These are phyloP conservation scores for Nigrograna mackinnonii DNA, from an alignment of 2,329 filamentous ascomycete genomes.

Conservation along the genomic window DNA sequence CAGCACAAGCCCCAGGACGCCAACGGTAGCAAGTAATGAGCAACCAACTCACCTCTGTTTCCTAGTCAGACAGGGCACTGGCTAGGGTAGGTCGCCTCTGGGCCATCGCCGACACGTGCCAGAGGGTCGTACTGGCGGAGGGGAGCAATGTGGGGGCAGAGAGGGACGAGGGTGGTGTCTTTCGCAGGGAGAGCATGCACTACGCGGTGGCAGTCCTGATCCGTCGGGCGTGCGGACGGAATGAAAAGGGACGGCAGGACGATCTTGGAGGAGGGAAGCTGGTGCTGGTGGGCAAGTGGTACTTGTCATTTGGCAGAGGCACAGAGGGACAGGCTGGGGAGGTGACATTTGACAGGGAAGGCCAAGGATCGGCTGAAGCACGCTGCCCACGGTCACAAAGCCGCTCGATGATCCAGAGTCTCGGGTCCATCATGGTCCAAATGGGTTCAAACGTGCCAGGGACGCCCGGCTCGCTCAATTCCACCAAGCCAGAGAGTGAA, in stretches of 20 bases:
- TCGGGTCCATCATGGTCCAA: too few relatives aligned
- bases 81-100: conserved; percentile 18
- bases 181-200: conserved; percentile 14
- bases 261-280: conserved; percentile 16
- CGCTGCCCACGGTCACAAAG: conserved; percentile 12
- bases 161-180: conserved; percentile 12
- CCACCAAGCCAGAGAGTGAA: too few relatives aligned
- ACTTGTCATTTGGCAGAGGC: conserved; percentile 37
- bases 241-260: conserved; percentile 13
- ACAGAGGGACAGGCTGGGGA: conserved; percentile 1
- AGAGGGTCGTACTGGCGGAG: conserved; percentile 20
- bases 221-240: conserved; percentile 12
- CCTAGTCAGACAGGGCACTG: conserved; percentile 17
- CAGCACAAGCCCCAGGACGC: conserved; percentile 10
- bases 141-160: conserved; percentile 13
- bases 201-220: conserved; percentile 3
- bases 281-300: conserved; percentile 26
- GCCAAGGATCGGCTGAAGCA: conserved; percentile 15
- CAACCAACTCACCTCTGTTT: conserved; percentile 31
- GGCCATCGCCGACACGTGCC: conserved; percentile 36
- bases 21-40: conserved; percentile 26
- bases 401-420: conserved; percentile 13
- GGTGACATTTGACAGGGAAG: conserved; percentile 9
- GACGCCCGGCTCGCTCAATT: too few relatives aligned
- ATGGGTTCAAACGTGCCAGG: too few relatives aligned